Evolutionary conservation across 164 flowering plant species (phyloP).

Genomic region (Nymphaea thermarum): DNA sequence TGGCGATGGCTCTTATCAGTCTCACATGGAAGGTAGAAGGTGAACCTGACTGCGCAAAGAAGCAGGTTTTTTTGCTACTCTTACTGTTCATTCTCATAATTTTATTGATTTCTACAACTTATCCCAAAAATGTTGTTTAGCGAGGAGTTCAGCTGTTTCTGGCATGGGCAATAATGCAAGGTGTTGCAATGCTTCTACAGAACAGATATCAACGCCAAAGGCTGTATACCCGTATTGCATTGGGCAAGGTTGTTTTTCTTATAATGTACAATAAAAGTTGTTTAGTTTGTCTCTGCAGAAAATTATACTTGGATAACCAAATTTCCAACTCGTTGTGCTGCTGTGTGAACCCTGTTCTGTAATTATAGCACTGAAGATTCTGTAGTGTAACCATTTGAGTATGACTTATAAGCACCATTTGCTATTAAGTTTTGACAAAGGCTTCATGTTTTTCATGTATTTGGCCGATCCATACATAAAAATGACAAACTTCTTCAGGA

Average conservation of each 20-base stretch:
- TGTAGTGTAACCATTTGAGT: too few species aligned
- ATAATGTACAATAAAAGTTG: too few species aligned
- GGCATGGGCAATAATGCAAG: conserved; percentile 98
- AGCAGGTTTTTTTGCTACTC: conserved; percentile 48
- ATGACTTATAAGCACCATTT: too few species aligned
- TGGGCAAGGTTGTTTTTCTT: conserved; percentile 64
- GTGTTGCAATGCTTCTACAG: conserved; percentile 93
- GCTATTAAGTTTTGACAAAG: too few species aligned
- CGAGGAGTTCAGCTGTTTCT: conserved; percentile 78
- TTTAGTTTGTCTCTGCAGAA: too few species aligned
- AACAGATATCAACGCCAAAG: conserved; percentile 96
- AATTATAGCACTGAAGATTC: too few species aligned
- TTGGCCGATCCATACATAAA: too few species aligned
- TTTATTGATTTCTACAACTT: background rate
- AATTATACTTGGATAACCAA: too few species aligned
- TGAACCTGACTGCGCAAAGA: conserved; percentile 69
- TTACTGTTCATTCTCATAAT: background rate
- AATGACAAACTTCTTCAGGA: too few species aligned
- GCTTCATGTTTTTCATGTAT: too few species aligned
- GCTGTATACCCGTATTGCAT: conserved; percentile 92
- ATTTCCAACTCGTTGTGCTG: too few species aligned
- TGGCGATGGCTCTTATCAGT: conserved; percentile 86
- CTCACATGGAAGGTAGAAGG: conserved; percentile 98
- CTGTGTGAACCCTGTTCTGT: too few species aligned
- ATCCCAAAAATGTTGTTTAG: conserved; percentile 25